A percentile compares a stretch with the other conserved stretches of the same genome.
phyloP scores from a whole-genome alignment of 768 basidiomycete genomes.

The Kondoa subrosea region DNA sequence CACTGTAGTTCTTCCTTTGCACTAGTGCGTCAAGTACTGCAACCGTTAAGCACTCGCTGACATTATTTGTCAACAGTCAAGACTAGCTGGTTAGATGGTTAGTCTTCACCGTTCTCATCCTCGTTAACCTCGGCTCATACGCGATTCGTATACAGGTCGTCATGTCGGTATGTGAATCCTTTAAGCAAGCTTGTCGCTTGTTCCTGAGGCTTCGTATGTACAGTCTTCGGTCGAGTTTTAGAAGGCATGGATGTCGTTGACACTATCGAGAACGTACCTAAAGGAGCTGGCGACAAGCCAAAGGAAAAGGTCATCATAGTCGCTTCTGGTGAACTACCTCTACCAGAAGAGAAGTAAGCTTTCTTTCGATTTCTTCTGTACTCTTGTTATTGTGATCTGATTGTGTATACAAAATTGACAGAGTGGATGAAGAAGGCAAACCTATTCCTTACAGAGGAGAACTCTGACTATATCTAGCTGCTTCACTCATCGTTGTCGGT shows the following conservation, averaged over 20 bases:
- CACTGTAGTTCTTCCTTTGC: conserved; percentile 25
- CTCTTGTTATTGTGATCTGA: not conserved
- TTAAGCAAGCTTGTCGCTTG: not conserved
- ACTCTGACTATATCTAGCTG: not conserved
- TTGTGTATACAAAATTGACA: not conserved
- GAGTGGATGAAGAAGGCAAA: not conserved
- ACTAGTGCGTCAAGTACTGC: no score
- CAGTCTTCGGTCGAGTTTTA: conserved; percentile 74
- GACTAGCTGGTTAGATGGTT: conserved; percentile 24
- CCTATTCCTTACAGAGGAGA: not conserved
- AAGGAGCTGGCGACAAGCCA: conserved; percentile 56
- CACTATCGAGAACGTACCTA: conserved; percentile 44
- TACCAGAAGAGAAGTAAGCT: conserved; percentile 1
- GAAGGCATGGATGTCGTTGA: conserved; percentile 80
- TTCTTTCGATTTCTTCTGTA: not conserved
- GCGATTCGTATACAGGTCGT: not conserved
- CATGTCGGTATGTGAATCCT: not conserved
- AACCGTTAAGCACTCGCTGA: no score
- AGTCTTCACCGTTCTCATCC: not conserved
- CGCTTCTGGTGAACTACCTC: conserved; percentile 67
- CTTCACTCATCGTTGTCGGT: not conserved
- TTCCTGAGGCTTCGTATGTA: conserved; percentile 19
- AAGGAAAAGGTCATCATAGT: conserved; percentile 57
- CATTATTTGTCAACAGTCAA: no score
- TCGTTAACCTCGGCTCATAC: not conserved